phyloP scores from a whole-genome alignment of 169 alveolate species.

The Theileria orientalis region DNA sequence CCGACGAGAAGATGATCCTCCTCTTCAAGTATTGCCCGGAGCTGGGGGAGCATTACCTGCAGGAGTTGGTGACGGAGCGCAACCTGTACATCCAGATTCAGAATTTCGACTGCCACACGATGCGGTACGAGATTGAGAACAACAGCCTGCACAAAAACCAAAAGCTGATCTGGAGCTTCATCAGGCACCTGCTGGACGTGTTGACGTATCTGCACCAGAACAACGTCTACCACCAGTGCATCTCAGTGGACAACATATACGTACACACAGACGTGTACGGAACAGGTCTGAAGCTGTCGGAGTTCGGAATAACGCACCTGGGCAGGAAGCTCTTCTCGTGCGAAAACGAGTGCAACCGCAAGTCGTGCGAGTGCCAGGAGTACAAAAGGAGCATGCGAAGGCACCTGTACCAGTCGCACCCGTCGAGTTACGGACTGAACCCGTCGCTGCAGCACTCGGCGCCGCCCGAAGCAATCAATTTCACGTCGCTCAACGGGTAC shows the following conservation, averaged over 20 bases:
- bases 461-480: neutral
- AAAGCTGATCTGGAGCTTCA: constrained; percentile 48
- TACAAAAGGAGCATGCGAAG: constrained; percentile 1
- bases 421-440: constrained; percentile 32
- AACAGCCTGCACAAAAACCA: constrained; percentile 24
- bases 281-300: constrained; percentile 52
- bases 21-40: constrained; percentile 2
- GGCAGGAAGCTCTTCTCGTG: constrained; percentile 27
- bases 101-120: constrained; percentile 39
- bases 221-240: constrained; percentile 54
- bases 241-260: constrained; percentile 49
- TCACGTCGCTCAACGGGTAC: neutral
- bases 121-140: constrained; percentile 40
- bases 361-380: constrained; percentile 21
- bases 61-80: constrained; percentile 34
- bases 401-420: constrained; percentile 53
- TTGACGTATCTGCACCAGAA: constrained; percentile 58
- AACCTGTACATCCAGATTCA: constrained; percentile 46
- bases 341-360: constrained; percentile 37
- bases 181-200: constrained; percentile 53
- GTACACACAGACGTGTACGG: constrained; percentile 42
- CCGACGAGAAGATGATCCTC: constrained; percentile 5
- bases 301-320: constrained; percentile 45
- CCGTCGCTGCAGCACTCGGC: neutral
- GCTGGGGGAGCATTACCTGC: constrained; percentile 1